A percentile compares a stretch with the other conserved stretches of the same genome.
Conservation (phyloP, 2,329 filamentous ascomycete genomes). For the Daldinia eschscholtzii region DNA sequence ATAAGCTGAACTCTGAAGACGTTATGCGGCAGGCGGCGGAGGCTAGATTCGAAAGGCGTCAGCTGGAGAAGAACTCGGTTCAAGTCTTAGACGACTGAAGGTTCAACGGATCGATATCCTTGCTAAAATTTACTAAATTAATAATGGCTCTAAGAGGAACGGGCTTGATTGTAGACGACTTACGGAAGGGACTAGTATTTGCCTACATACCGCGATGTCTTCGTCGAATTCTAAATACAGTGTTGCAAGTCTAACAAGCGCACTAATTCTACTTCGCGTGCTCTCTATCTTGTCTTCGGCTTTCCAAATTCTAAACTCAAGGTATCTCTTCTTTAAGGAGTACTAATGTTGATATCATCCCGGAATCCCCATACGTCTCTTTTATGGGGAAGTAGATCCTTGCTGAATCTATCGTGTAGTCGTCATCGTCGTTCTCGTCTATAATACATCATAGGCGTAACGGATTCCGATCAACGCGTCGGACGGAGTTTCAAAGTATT, state of each 20-base stretch:
- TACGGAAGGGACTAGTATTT: neutral
- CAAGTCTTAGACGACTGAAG: constrained; percentile 44
- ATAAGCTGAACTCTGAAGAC: constrained; percentile 65
- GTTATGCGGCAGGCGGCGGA: constrained; percentile 65
- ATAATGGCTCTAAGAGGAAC: neutral
- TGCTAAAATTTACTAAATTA: neutral
- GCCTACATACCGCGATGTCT: neutral
- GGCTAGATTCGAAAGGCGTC: constrained; percentile 63
- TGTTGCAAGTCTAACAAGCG: neutral
- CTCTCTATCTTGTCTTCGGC: neutral
- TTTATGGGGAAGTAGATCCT: neutral
- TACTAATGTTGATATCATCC: neutral
- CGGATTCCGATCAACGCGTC: neutral
- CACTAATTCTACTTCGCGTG: neutral
- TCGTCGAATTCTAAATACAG: neutral
- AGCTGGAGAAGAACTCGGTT: constrained; percentile 63
- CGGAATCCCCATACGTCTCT: neutral
- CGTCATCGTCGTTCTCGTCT: too few relatives aligned
- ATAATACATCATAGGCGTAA: neutral
- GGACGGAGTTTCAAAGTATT: neutral
- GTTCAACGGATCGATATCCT: neutral
- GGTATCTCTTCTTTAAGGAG: neutral
- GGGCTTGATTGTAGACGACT: neutral
- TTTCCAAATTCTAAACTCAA: neutral
- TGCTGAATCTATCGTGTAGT: neutral